A percentile compares a stretch with the other conserved stretches of the same genome.
Conservation (phyloP, 2,329 filamentous ascomycete genomes). For the Aspergillus ochraceoroseus region DNA sequence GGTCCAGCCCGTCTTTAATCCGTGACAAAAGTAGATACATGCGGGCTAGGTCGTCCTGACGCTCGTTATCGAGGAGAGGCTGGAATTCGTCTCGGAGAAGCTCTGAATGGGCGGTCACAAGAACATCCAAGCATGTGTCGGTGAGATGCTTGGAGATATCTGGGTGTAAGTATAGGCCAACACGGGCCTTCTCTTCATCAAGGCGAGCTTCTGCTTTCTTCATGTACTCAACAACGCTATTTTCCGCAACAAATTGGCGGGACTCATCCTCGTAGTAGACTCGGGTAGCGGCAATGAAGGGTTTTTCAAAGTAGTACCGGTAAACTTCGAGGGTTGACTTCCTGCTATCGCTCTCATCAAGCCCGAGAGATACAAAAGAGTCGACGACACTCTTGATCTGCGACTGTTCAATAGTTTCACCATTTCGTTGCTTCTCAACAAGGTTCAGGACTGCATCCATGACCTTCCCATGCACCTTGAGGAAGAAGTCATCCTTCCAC, state of each 20-base stretch:
- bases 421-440: slow-evolving; percentile 94
- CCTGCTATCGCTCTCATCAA: slow-evolving; percentile 86
- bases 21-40: slow-evolving; percentile 92
- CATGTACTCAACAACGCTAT: slow-evolving; percentile 98
- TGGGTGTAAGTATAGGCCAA: slow-evolving; percentile 81
- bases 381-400: slow-evolving; percentile 98
- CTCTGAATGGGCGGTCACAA: slow-evolving; percentile 81
- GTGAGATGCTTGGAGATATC: slow-evolving; percentile 83
- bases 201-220: slow-evolving; percentile 93
- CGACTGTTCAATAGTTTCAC: slow-evolving; percentile 93
- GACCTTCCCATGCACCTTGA: slow-evolving; percentile 74
- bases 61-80: slow-evolving; percentile 83
- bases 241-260: slow-evolving; percentile 89
- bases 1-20: slow-evolving; percentile 87
- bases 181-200: slow-evolving; percentile 89
- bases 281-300: slow-evolving; percentile 80
- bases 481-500: slow-evolving; percentile 90
- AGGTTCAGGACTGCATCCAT: slow-evolving; percentile 94
- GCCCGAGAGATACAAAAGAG: slow-evolving; percentile 88
- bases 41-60: slow-evolving; percentile 88
- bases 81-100: slow-evolving; percentile 96
- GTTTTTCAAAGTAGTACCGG: slow-evolving; percentile 82
- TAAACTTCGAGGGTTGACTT: slow-evolving; percentile 97
- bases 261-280: slow-evolving; percentile 89
- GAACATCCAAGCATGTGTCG: slow-evolving; percentile 78